Evolutionary conservation across 495 filamentous ascomycete species (phyloP).

Genomic region (Penicillium malachiteum): DNA sequence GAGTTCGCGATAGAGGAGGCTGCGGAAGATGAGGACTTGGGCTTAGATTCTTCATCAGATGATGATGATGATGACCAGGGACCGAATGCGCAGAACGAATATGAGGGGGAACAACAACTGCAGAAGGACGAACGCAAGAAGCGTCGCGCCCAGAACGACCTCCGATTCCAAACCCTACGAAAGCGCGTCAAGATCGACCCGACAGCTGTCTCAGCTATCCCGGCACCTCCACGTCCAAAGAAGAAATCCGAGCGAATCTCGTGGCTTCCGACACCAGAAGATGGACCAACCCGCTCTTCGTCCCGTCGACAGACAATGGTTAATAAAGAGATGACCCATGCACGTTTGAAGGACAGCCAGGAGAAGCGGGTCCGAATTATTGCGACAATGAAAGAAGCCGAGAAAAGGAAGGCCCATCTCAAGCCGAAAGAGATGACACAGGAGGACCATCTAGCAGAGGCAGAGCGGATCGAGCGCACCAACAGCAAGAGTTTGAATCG

Average conservation of each 20-base stretch:
- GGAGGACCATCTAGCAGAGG: conserved; percentile 80
- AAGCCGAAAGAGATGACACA: conserved; percentile 85
- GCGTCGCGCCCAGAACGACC: conserved; percentile 64
- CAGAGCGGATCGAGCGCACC: conserved; percentile 73
- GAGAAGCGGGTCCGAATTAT: conserved; percentile 74
- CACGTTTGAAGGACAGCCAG: conserved; percentile 80
- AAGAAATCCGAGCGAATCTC: conserved; percentile 92
- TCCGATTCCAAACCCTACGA: conserved; percentile 47
- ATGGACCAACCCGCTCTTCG: conserved; percentile 79
- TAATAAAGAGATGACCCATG: conserved; percentile 80
- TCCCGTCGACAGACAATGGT: conserved; percentile 78
- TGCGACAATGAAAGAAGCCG: conserved; percentile 83
- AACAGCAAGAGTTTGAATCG: conserved; percentile 90
- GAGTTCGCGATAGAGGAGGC: conserved; percentile 71
- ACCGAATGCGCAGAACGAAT: conserved; percentile 58
- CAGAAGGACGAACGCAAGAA: conserved; percentile 71
- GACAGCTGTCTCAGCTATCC: conserved; percentile 45
- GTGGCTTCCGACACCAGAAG: conserved; percentile 78
- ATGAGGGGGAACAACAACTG: conserved; percentile 64
- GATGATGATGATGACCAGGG: conserved; percentile 72
- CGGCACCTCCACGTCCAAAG: conserved; percentile 64
- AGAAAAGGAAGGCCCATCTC: conserved; percentile 69
- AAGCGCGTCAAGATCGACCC: conserved; percentile 69
- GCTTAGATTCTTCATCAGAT: conserved; percentile 79
- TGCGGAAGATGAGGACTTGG: conserved; percentile 70